Evolutionary conservation across 164 flowering plant genomes (phyloP), one percentile per base, ranked within the genome.

Genomic region (Annona squamosa): DNA sequence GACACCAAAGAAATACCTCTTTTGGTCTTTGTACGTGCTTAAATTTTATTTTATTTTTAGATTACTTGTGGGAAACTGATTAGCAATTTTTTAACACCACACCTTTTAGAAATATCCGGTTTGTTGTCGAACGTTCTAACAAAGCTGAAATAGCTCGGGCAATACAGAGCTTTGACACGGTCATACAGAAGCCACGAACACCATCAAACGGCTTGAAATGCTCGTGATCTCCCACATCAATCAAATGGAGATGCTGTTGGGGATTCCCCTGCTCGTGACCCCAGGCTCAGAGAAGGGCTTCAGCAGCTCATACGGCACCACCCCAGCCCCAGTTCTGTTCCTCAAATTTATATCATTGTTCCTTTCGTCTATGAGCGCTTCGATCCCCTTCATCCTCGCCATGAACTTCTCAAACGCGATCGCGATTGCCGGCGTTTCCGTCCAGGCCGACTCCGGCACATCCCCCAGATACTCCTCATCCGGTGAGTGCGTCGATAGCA

Each of bases 391-490:
- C 79, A 81, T 45, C 46, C 57, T 73, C 7, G 77, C 74, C 16
- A 5, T 43, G 46, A 78, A 80, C 63, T 47, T 65, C 70, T 81
- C 82, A 16, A 73, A 83, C 5, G 86, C 84, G 2, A 78, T 81
- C 17, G 65, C 74, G n/a, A 83, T 79, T 0, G 4, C 37, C 0
- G 81, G 78, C 41, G 75, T 68, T n/a, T 73, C 83, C 3, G 61
- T 76, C 84, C 84, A 85, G 3, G 83, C 69, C 44, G 79, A 67
- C 76, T 83, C 83, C 48, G 65, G 17, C 12, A 67, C 1, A 0
- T 48, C 78, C 1, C 86, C 86, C 2, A 85, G 46, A 61, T 85
- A 85, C 69, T 85, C 84, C 71, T 82, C 87, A 37, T 82, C 87
- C 0, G 82, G 80, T 1, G 87, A 84, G 67, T 84, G 87, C 12